Base-by-base conservation (phyloP, 805 yeast species). In the Cyberlindnera euphorbiae region DNA sequence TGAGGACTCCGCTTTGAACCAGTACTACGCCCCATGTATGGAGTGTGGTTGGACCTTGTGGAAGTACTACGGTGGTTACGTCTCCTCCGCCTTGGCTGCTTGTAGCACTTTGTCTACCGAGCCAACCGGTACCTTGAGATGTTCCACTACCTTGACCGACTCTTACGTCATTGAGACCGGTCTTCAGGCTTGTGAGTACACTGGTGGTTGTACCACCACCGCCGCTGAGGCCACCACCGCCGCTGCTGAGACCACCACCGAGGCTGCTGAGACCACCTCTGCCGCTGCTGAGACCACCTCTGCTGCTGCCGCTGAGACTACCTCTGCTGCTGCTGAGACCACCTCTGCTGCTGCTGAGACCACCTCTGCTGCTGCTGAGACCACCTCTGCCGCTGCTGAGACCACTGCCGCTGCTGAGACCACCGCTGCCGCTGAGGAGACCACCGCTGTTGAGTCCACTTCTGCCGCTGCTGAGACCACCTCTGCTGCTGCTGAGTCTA, bases 1-100 rank as follows among this genome's bases (percentile, higher is more conserved):
- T 14, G 33, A 28, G 8, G 36, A 22, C 17, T 29, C 39, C 64
- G 14, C 62, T 24, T 50, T 49, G 40, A 38, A 31, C 32, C 25
- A 25, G 8, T 38, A 42, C 30, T 51, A 51, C 28, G 49, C 49
- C 11, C 50, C 41, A 5, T 60, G 65, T 49, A 47, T 59, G 32
- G 59, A 51, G 31, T 60, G 65, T 50, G 65, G 64, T 29, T 59
- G 63, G 64, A 59, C 63, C 44, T 40, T 60, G 32, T 60, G 58
- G 59, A 36, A 47, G 18, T 55, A 58, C 46, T 59, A 59, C 44
- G 50, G 49, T 14, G 19, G 36, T 1, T 58, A 41, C 47, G 47
- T 60, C 30, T 36, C 51, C 7, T 39, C 48, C 14, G 53, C 62
- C 8, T 39, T 58, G 32, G 48, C 39, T 15, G 52, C 40, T 17